Conservation (phyloP, 108 stramenopile species). For the Skeletonema potamos region DNA sequence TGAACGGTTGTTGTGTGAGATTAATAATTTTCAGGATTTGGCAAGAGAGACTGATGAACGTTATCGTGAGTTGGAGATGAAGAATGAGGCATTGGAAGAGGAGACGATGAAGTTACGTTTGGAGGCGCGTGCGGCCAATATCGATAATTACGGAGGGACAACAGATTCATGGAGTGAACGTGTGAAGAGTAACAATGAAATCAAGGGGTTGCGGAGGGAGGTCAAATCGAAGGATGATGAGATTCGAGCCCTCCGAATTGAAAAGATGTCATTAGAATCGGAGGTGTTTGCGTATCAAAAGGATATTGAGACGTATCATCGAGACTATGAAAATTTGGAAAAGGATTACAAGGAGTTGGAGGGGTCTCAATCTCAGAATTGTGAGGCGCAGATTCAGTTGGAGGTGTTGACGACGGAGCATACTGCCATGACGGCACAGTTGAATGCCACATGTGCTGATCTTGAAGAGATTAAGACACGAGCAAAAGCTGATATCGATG, state of each 20-base stretch:
- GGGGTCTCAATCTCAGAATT: slow-evolving; percentile 69
- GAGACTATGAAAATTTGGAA: slow-evolving; percentile 72
- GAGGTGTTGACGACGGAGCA: slow-evolving; percentile 79
- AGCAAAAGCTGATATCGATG: slow-evolving; percentile 64
- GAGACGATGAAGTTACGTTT: slow-evolving; percentile 55
- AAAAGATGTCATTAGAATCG: slow-evolving; percentile 82
- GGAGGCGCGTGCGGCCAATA: slow-evolving; percentile 67
- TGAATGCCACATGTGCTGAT: slow-evolving; percentile 84
- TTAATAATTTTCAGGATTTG: slow-evolving; percentile 49
- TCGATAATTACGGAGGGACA: slow-evolving; percentile 26
- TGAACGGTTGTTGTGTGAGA: slow-evolving; percentile 61
- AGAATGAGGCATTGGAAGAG: slow-evolving; percentile 65
- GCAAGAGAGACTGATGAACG: slow-evolving; percentile 69
- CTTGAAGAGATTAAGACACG: slow-evolving; percentile 82
- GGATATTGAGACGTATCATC: slow-evolving; percentile 55
- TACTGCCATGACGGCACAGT: slow-evolving; percentile 84
- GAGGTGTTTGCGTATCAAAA: slow-evolving; percentile 78
- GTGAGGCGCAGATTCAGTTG: slow-evolving; percentile 86
- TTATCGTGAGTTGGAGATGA: slow-evolving; percentile 63
- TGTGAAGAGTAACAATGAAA: slow-evolving; percentile 72
- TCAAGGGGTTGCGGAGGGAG: slow-evolving; percentile 73
- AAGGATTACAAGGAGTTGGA: slow-evolving; percentile 72
- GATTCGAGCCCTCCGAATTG: slow-evolving; percentile 66
- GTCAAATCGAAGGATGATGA: slow-evolving; percentile 71
- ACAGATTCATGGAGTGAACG: slow-evolving; percentile 68